phyloP scores from a whole-genome alignment of 2,329 filamentous ascomycete species.

The Pestalotiopsis sp. region DNA sequence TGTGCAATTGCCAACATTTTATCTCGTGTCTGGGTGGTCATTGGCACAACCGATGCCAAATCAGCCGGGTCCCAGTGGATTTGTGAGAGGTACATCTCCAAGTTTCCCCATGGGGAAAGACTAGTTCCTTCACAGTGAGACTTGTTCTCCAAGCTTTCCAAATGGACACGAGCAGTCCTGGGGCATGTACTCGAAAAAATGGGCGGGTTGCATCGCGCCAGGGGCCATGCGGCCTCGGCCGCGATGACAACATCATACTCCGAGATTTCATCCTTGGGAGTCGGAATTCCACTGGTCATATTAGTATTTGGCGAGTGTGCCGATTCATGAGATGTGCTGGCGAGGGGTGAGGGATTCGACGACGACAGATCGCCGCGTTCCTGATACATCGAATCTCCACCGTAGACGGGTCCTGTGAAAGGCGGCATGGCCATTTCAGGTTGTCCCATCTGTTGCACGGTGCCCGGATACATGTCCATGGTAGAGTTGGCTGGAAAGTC shows the following conservation, averaged over 20 bases:
- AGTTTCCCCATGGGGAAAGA: conserved; percentile 36
- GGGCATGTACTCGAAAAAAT: conserved; percentile 47
- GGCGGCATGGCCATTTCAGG: conserved; percentile 36
- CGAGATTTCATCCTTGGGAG: conserved; percentile 31
- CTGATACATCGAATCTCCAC: too few relatives aligned
- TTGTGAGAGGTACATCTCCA: conserved; percentile 43
- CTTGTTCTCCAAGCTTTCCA: conserved; percentile 52
- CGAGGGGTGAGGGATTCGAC: conserved; percentile 40
- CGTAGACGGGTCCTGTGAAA: conserved; percentile 29
- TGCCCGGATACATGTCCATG: conserved; percentile 40
- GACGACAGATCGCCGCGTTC: conserved; percentile 40
- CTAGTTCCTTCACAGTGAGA: conserved; percentile 45
- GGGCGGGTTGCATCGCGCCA: conserved; percentile 51
- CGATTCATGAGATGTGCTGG: conserved; percentile 44
- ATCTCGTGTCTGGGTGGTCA: conserved; percentile 58
- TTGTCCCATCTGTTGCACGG: conserved; percentile 31
- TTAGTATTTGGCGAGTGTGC: conserved; percentile 50
- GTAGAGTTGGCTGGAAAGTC: conserved; percentile 41
- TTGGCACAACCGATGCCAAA: conserved; percentile 44
- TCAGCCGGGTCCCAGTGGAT: conserved; percentile 37
- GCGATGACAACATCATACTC: conserved; percentile 50
- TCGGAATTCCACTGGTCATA: conserved; percentile 30
- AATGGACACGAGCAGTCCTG: conserved; percentile 51
- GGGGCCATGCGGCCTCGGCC: conserved; percentile 51
- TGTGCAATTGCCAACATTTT: conserved; percentile 73